Evolutionary conservation across 2,329 filamentous ascomycete species (phyloP).

Genomic region (Aspergillus sergii): DNA sequence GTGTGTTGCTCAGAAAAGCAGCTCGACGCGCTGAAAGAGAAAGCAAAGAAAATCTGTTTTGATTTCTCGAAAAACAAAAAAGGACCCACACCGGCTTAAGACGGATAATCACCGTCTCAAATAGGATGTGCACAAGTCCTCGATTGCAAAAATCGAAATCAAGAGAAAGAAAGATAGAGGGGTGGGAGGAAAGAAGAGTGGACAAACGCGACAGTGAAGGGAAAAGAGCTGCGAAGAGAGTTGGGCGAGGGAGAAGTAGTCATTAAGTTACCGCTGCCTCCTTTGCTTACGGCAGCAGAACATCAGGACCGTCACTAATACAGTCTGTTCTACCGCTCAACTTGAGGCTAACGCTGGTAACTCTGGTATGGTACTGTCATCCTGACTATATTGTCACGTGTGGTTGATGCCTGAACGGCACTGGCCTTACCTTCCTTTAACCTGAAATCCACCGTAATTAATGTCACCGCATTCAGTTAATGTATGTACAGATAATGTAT

Average conservation of each 20-base stretch:
- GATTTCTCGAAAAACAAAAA: constrained; percentile 11
- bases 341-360: not conserved
- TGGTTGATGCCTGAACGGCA: not conserved
- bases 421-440: not conserved
- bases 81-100: constrained; percentile 20
- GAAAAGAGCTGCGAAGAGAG: constrained; percentile 19
- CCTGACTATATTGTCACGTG: not conserved
- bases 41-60: constrained; percentile 10
- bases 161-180: constrained; percentile 10
- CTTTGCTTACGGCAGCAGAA: constrained; percentile 8
- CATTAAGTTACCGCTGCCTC: constrained; percentile 1
- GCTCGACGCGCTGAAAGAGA: constrained; percentile 19
- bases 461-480: not conserved
- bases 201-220: constrained; percentile 19
- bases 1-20: constrained; percentile 9
- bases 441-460: not conserved
- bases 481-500: not conserved
- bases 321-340: not conserved
- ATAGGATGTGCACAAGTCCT: constrained; percentile 16
- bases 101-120: constrained; percentile 19
- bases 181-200: constrained; percentile 14
- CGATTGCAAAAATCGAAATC: constrained; percentile 10
- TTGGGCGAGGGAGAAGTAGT: constrained; percentile 1
- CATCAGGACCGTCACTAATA: not conserved
- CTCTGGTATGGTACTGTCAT: not conserved